These are phyloP conservation scores for Cymbopogon flexuosus DNA, from an alignment of 202 grass and related monocot genomes.

Conservation along the genomic window DNA sequence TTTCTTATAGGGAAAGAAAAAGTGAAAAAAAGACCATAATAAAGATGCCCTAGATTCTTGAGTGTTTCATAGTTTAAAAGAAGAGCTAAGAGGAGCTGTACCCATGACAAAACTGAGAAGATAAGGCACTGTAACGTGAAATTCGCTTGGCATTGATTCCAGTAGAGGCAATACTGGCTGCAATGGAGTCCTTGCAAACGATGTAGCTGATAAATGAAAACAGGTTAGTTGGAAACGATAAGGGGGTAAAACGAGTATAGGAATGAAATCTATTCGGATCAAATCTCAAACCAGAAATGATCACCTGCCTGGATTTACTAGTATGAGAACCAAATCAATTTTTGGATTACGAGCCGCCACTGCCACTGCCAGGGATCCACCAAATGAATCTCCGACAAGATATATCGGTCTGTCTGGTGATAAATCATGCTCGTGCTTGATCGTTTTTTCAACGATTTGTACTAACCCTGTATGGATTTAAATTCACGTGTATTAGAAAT, in stretches of 20 bases:
- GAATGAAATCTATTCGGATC: background rate
- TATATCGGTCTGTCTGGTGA: constrained; percentile 74
- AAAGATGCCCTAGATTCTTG: background rate
- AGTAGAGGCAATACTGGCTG: constrained; percentile 57
- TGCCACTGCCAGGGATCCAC: constrained; percentile 77
- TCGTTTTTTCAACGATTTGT: constrained; percentile 53
- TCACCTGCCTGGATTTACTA: constrained; percentile 94
- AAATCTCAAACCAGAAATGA: constrained; percentile 7
- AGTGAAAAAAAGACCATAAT: background rate
- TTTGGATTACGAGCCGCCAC: constrained; percentile 74
- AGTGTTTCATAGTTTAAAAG: background rate
- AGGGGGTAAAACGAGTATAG: background rate
- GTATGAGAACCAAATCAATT: constrained; percentile 68
- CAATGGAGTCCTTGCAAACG: constrained; percentile 55
- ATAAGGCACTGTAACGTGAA: constrained; percentile 62
- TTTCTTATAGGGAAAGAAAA: background rate
- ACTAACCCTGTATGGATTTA: constrained; percentile 47
- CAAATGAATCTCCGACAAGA: constrained; percentile 83
- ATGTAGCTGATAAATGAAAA: constrained; percentile 49
- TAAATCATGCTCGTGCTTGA: constrained; percentile 54
- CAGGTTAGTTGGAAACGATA: constrained; percentile 21
- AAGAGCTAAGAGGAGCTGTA: constrained; percentile 22
- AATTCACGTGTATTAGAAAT: constrained; percentile 6
- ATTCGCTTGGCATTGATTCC: constrained; percentile 56
- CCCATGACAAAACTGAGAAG: constrained; percentile 68